Base-by-base conservation (phyloP, 1,284 basidiomycete genomes). In the Puccinia polysora region DNA sequence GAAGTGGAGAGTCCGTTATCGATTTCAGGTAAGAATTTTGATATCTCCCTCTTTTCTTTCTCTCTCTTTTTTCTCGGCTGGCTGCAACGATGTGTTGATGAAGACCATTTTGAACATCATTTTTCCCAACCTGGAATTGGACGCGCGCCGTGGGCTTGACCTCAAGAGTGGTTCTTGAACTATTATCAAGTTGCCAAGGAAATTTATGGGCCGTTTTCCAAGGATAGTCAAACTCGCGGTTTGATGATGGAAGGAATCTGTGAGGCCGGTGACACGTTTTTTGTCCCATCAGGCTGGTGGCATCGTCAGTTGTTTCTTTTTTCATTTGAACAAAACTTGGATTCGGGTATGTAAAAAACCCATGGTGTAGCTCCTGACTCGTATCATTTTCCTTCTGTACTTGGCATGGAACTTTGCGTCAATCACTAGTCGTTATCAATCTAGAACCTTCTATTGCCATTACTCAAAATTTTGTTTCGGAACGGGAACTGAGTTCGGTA, bases 401-500 rank as follows among this genome's bases (percentile, higher is more conserved):
- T n/a, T n/a, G n/a, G n/a, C n/a, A n/a, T n/a, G n/a, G n/a, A 36
- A 38, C 20, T 12, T 36, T 28, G n/a, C 18, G 15, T 64, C 8
- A 47, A 28, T 58, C 18, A 23, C 0, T 58, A 77, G 75, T 79
- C 58, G 79, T 79, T 32, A 74, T 80, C 53, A 79, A 80, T 64
- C 74, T 80, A 34, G 76, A 78, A 34, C 74, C 77, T 14, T 77
- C 78, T 4, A 79, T 82, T 7, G 81, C 81, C 1, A 76, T 82
- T 43, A 82, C 82, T 6, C 82, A 82, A 74, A 82, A 82, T 76
- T 82, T 81, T 76, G 80, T 82, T 30, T 81, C 81, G 2, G 75
- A 76, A 5, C 73, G 76, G n/a, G 81, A 82, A 74, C 76, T 82
- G 23, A 76, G 77, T 2, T 73, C 76, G 28, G 81, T 82, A 40